Evolutionary conservation across 176 grass and related monocot genomes (phyloP), one percentile per base, ranked within the genome.

Genomic region (Echinochloa phyllopogon): DNA sequence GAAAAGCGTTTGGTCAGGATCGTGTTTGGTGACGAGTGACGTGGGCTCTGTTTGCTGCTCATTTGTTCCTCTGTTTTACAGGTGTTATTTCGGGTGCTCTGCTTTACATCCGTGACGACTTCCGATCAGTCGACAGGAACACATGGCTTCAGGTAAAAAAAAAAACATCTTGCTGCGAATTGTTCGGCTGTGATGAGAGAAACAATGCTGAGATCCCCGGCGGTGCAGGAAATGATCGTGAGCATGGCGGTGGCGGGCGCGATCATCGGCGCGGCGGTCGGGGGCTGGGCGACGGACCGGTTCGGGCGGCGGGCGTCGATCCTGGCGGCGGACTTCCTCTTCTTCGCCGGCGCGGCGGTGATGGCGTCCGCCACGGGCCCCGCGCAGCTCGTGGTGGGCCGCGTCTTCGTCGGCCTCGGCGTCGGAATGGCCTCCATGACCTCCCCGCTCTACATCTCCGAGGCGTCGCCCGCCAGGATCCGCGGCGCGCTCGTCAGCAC

Each of bases 371-470:
- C 89, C 3, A 77, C 4, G 52, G 62, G 84, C 59, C 94, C 92
- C 3, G 42, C 44, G 43, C 67, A 90, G 78, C 82, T 97, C 16
- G 89, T 94, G 4, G 51, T 82, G 5, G 94, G 92, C 27, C 90
- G 94, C 74, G 88, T 92, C 38, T 80, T 97, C 62, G 94, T 94
- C 13, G 92, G 94, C 38, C 72, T 97, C 40, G 92, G 92, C 65
- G 94, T 97, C n/a, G 94, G 94, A 57, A 94, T 94, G 94, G 94
- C 89, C 13, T 94, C 94, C 16, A 97, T 97, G 94, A 94, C 94
- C 49, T 66, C 94, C 13, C 94, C 92, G 21, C 92, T 97, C 63
- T 97, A 94, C 83, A 94, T 97, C 71, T 97, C 92, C 12, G 94
- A 97, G 87, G 92, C 92, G 33, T 97, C 94, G 1, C 94, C 92